A percentile compares a stretch with the other conserved stretches of the same genome.
phyloP scores from a whole-genome alignment of 768 basidiomycete species.

The Pholiota molesta region DNA sequence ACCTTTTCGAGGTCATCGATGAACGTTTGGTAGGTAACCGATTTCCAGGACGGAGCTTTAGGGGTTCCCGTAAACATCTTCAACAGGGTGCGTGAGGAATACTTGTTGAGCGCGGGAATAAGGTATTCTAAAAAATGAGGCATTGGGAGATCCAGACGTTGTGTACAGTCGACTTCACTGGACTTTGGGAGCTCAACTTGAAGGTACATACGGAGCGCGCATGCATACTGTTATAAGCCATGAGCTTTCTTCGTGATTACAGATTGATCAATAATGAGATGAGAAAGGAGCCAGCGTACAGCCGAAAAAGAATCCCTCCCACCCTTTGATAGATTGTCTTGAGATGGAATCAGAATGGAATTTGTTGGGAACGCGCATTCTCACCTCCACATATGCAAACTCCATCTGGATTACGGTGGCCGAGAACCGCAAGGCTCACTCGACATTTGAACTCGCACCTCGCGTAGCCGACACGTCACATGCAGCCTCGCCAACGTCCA shows the following conservation, averaged over 20 bases:
- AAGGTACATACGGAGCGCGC: background rate
- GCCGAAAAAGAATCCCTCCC: background rate
- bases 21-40: conserved; percentile 45
- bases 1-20: conserved; percentile 54
- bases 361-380: background rate
- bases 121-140: conserved; percentile 3
- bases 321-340: background rate
- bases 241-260: background rate
- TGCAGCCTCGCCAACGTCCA: too few species aligned
- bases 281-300: background rate
- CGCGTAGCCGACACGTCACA: too few species aligned
- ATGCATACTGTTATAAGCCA: background rate
- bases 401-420: too few species aligned
- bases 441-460: too few species aligned
- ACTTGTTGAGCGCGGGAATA: conserved; percentile 5
- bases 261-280: background rate
- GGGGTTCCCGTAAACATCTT: conserved; percentile 12
- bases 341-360: too few species aligned
- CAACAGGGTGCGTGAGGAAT: conserved; percentile 9
- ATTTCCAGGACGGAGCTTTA: conserved; percentile 20
- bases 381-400: background rate
- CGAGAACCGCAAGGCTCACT: too few species aligned
- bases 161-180: background rate
- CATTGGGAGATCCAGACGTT: background rate
- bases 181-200: background rate